Evolutionary conservation across 345 rosid species (phyloP), one percentile per base, ranked within the genome.

Genomic region (Rubroshorea leprosula): DNA sequence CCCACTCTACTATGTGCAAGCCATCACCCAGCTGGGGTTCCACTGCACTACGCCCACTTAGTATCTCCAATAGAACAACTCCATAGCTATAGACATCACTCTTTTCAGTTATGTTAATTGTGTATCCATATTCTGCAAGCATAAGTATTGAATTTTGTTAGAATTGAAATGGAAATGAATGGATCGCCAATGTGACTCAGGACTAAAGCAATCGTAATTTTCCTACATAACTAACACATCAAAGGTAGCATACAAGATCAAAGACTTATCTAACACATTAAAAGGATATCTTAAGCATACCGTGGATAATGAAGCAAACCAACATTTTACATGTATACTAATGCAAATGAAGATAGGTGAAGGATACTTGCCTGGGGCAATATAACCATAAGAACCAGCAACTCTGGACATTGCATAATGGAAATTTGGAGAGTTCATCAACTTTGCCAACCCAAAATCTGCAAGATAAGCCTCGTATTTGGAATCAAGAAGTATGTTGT

Each of bases 31-130:
- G 68, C 31, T 75, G 95, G 0, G 90, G 58, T 64, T 77, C 84
- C 29, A 92, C 82, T 0, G 96, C 98, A 6, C 93, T 86, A 27
- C 95, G 83, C 0, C 96, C 95, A 10, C 89, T 84, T 44, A 92
- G 70, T 55, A 92, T 89, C 75, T 92, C 95, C 0, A 92, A 80
- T 65, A 92, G 65, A n/a, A 92, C 96, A 41, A 89, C 95, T 5
- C 96, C 96, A 16, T 89, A 92, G 54, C 96, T 92, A 56, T 86
- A 89, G 19, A 89, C 98, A 61, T 92, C 98, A 46, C 96, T 92
- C 77, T 89, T 92, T 74, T 92, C 96, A 2, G 98, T 81, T 62
- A 92, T 86, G 76, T 92, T 92, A 95, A 83, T 83, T 4, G 93
- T 84, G 83, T 86, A 89, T 23, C 96, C 98, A 25, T 92, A 92